Base-by-base conservation (phyloP, 257 asterid genomes). In the Solanum microdontum region DNA sequence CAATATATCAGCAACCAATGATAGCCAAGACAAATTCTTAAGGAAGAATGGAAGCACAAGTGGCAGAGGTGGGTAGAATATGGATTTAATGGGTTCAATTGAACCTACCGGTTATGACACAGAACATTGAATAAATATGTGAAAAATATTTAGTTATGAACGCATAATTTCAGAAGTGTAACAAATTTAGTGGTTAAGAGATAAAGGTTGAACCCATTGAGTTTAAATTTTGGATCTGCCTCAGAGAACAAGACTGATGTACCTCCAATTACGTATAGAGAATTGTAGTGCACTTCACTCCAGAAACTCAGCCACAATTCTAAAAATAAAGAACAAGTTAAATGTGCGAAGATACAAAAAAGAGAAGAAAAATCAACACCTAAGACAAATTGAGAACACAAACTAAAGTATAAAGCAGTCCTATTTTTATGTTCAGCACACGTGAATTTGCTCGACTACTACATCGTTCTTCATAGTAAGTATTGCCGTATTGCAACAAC, bases 271-370 rank as follows among this genome's bases (percentile, higher is more conserved):
- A 91, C 98, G 79, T 96, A 94, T 79, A 96, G 86, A 11, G 98
- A 96, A 74, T 95, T 96, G 83, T 96, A 96, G 90, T 96, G 99
- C 84, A 96, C 93, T 91, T 96, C 99, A 58, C 99, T 95, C 98
- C 99, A 95, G 92, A 96, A 96, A 94, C 99, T 95, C 90, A 96
- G 95, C 98, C 99, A 96, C 88, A 95, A 75, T 92, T 94, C 99
- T 96, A 48, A 82, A 80, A 2, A 48, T 48, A 74, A 40, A 87
- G 80, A 83, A 7, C 33, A 11, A 86, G 69, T 30, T 80, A 80
- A 26, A 80, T 28, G 26, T 28, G 51, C 2, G 11, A 82, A 82
- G 68, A 82, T 28, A 30, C 23, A 82, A 45, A 48, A 28, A 82
- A 15, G 40, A 82, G 69, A 39, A 80, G 26, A 82, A 82, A 24